Evolutionary conservation across 371 early-diverging fungal species (phyloP).

Genomic region (Actinomortierella ambigua): DNA sequence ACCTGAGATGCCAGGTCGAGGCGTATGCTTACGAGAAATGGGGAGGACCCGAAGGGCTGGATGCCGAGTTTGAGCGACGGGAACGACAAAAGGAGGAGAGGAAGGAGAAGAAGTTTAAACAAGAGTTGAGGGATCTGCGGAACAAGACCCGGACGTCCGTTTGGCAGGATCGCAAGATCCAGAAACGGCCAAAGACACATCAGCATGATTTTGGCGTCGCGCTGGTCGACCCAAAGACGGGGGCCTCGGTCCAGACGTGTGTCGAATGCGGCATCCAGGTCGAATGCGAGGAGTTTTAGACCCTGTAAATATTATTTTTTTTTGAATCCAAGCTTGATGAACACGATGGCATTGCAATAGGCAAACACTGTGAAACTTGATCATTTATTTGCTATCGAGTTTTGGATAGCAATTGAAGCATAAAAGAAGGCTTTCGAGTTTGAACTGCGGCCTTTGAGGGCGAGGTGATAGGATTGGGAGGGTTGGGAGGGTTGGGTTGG

Average conservation of each 20-base stretch:
- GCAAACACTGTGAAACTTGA: too few species aligned
- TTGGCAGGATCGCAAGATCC: slow-evolving; percentile 63
- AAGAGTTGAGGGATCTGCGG: slow-evolving; percentile 77
- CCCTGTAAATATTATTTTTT: too few species aligned
- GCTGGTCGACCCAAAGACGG: slow-evolving; percentile 52
- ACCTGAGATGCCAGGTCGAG: slow-evolving; percentile 89
- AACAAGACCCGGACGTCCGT: slow-evolving; percentile 83
- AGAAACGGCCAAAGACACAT: slow-evolving; percentile 62
- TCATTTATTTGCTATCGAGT: too few species aligned
- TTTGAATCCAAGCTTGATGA: too few species aligned
- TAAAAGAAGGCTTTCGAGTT: too few species aligned
- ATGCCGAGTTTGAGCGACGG: slow-evolving; percentile 89
- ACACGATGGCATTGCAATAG: too few species aligned
- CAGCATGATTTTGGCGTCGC: slow-evolving; percentile 72
- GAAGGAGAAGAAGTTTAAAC: slow-evolving; percentile 87
- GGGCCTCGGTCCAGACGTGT: slow-evolving; percentile 64
- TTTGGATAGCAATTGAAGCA: too few species aligned
- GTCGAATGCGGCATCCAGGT: slow-evolving; percentile 71
- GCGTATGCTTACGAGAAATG: slow-evolving; percentile 92
- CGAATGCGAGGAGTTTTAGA: slow-evolving; percentile 75
- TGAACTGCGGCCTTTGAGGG: too few species aligned
- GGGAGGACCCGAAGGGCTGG: slow-evolving; percentile 86
- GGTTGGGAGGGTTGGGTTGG: too few species aligned
- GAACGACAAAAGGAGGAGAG: slow-evolving; percentile 76
- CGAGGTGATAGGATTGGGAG: too few species aligned